A percentile compares a stretch with the other conserved stretches of the same genome.
These are phyloP conservation scores for Carpinus viminea DNA, from an alignment of 306 rosid genomes.

Conservation along the genomic window DNA sequence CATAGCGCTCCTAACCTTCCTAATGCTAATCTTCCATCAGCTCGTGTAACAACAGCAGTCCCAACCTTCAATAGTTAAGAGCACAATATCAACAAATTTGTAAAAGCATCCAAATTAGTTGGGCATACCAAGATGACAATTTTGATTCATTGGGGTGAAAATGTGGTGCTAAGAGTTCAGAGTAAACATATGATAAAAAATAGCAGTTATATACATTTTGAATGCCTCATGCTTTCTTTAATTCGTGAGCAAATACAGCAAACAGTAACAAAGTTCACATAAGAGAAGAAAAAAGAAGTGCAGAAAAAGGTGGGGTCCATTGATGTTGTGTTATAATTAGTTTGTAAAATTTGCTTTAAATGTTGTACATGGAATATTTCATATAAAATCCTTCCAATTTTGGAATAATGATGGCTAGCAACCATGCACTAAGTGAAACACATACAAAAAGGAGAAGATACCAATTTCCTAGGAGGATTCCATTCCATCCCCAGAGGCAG, in stretches of 20 bases:
- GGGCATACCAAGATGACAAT: background rate
- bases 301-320: background rate
- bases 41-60: slow-evolving; percentile 67
- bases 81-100: background rate
- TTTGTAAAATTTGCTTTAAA: background rate
- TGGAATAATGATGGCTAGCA: too few relatives aligned
- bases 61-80: slow-evolving; percentile 49
- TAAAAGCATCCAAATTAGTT: background rate
- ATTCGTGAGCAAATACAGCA: background rate
- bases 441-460: too few relatives aligned
- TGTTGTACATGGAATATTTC: background rate
- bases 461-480: too few relatives aligned
- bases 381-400: background rate
- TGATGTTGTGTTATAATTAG: background rate
- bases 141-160: background rate
- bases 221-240: background rate
- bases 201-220: background rate
- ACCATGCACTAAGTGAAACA: too few relatives aligned
- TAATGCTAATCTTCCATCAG: slow-evolving; percentile 61
- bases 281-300: background rate
- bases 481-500: too few relatives aligned
- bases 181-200: background rate
- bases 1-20: slow-evolving; percentile 83
- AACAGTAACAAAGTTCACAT: background rate
- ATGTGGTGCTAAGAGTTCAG: background rate